Conservation (phyloP, 2,329 filamentous ascomycete species). For the Trichoderma sp. region DNA sequence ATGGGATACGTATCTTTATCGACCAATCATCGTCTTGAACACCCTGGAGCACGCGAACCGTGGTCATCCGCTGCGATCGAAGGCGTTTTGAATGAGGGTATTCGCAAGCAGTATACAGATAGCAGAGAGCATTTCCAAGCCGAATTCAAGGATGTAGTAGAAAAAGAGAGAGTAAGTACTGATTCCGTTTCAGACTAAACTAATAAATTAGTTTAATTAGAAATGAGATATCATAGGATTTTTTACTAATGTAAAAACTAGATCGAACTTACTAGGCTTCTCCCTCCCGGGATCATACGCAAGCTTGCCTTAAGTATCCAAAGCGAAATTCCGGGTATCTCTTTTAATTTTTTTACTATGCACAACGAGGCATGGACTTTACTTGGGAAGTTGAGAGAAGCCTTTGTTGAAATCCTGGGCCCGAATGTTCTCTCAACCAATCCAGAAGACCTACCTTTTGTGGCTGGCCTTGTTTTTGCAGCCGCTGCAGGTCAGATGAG, state of each 20-base stretch:
- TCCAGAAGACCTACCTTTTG: neutral
- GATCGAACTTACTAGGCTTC: neutral
- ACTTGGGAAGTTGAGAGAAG: neutral
- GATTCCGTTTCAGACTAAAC: too few relatives aligned
- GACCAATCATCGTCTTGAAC: neutral
- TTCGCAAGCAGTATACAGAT: neutral
- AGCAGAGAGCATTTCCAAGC: neutral
- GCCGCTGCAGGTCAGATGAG: conserved; percentile 1
- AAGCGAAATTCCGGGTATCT: neutral
- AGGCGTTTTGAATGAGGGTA: neutral
- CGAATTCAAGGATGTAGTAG: neutral
- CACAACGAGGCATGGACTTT: neutral
- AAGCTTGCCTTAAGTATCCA: neutral
- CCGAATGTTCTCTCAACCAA: neutral
- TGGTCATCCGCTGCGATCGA: neutral
- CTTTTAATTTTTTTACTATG: neutral
- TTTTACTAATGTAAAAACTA: neutral
- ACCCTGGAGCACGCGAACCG: neutral
- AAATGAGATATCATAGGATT: fast-evolving
- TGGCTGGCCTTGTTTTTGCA: neutral
- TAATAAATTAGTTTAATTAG: neutral
- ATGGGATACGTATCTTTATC: neutral
- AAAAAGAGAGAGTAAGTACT: neutral
- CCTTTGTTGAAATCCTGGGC: neutral
- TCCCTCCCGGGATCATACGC: neutral